A percentile compares a stretch with the other conserved stretches of the same genome.
phyloP scores from a whole-genome alignment of 768 basidiomycete species.

The Mycena leptocephala region DNA sequence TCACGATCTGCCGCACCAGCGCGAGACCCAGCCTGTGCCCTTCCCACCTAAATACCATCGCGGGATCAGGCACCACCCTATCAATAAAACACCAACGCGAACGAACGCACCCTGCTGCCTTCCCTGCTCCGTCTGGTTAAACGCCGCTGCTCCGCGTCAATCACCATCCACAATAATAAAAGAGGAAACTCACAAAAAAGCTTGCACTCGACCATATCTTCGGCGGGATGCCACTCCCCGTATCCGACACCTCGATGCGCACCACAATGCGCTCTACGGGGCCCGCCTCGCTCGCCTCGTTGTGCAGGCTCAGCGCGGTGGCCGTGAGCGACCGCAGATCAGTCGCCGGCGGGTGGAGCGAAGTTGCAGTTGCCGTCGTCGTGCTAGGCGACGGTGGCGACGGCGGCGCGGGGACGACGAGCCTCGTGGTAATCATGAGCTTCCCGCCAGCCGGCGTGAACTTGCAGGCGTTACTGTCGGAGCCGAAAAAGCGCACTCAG shows the following conservation, averaged over 20 bases:
- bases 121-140: slow-evolving; percentile 74
- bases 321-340: slow-evolving; percentile 20
- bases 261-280: slow-evolving; percentile 70
- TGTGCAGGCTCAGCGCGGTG: slow-evolving; percentile 25
- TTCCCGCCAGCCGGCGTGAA: slow-evolving; percentile 71
- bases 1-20: slow-evolving; percentile 72
- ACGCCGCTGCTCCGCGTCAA: slow-evolving; percentile 58
- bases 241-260: slow-evolving; percentile 79
- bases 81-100: not conserved
- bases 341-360: not conserved
- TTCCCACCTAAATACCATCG: slow-evolving; percentile 51
- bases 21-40: slow-evolving; percentile 73
- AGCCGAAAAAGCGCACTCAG: not conserved
- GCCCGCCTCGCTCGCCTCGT: slow-evolving; percentile 29
- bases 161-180: not conserved
- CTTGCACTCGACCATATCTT: slow-evolving; percentile 74
- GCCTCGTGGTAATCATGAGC: slow-evolving; percentile 70
- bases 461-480: slow-evolving; percentile 69
- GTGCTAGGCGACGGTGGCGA: not conserved
- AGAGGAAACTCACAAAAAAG: slow-evolving; percentile 64
- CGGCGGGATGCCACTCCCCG: slow-evolving; percentile 73
- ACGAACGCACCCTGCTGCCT: slow-evolving; percentile 47
- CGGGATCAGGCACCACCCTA: not conserved
- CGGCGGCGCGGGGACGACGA: slow-evolving; percentile 52
- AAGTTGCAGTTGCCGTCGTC: not conserved